Evolutionary conservation across 257 asterid species (phyloP).

Genomic region (Coffea eugenioides): DNA sequence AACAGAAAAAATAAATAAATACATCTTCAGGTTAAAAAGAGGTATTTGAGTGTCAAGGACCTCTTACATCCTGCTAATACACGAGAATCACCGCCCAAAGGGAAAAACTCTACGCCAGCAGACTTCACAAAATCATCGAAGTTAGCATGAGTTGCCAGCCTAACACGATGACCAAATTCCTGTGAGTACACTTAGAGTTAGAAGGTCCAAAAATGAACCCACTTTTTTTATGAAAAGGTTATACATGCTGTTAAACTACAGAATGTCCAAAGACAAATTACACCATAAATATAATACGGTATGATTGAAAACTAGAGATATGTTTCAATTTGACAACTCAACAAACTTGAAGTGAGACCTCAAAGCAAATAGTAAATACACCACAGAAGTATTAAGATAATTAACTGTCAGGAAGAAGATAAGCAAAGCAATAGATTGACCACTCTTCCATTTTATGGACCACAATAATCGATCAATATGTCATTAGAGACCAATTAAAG

Average conservation of each 20-base stretch:
- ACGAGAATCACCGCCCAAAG: slow-evolving; percentile 98
- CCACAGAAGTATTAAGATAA: background rate
- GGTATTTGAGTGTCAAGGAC: slow-evolving; percentile 37
- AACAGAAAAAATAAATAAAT: background rate
- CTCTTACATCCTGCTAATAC: slow-evolving; percentile 99
- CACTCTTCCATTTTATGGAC: background rate
- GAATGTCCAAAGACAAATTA: background rate
- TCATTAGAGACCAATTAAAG: background rate
- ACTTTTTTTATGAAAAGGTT: background rate
- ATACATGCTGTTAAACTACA: background rate
- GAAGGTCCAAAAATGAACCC: slow-evolving; percentile 2
- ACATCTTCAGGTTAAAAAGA: background rate
- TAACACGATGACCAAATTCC: slow-evolving; percentile 89
- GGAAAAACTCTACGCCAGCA: slow-evolving; percentile 83
- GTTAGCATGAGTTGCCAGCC: slow-evolving; percentile 93
- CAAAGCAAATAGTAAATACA: background rate
- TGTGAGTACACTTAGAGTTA: slow-evolving; percentile 34
- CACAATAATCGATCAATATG: background rate
- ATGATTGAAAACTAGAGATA: background rate
- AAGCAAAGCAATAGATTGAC: background rate
- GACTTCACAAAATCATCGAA: slow-evolving; percentile 83
- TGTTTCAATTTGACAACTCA: background rate
- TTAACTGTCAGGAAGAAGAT: background rate
- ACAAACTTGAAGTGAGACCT: background rate
- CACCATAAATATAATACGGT: background rate